Evolutionary conservation across 139 green algal species (phyloP), one percentile per base, ranked within the genome.

Genomic region (Chlamydomonas incerta): DNA sequence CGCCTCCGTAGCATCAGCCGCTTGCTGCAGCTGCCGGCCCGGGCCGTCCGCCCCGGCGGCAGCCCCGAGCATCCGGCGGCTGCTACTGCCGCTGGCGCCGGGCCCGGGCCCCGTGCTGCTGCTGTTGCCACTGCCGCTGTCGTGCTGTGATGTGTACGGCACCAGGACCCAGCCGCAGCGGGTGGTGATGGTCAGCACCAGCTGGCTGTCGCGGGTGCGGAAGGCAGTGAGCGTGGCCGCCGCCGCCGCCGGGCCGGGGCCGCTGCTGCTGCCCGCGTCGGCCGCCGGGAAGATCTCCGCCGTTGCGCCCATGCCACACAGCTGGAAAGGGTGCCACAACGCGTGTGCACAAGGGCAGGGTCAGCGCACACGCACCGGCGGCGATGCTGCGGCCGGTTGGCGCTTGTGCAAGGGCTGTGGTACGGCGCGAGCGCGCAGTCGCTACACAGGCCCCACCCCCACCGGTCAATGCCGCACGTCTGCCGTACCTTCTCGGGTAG

Each of bases 151-250:
- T 4, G 63, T 3, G 55, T 24, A 72, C 24, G 74, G 75, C 37
- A 63, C 24, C 29, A 83, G 37, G 60, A 63, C 29, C 75, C 75
- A 83, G 37, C 75, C 75, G 37, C 75, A 83, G 28, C 75, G 60
- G 15, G 75, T 50, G 1, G 75, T 72, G 2, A 83, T 5, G 6
- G 75, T 83, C 3, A 83, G 23, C 75, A 83, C 33, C 20, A 83
- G 37, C 24, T 29, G 17, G 28, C 75, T 62, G 75, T 52, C 60
- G 13, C 75, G 75, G 14, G 60, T 83, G 60, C 75, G 75, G 37
- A 83, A 83, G 37, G 75, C 75, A 3, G 60, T 73, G 26, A 83
- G 34, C 9, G 75, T 83, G 28, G 41, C 70, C 8, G 41, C 70
- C 8, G 28, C 37, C 34, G 24, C 9, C 57, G 2, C n/a, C 52